Conservation (phyloP, 106 monocot genomes). For the Chionographis japonica region DNA sequence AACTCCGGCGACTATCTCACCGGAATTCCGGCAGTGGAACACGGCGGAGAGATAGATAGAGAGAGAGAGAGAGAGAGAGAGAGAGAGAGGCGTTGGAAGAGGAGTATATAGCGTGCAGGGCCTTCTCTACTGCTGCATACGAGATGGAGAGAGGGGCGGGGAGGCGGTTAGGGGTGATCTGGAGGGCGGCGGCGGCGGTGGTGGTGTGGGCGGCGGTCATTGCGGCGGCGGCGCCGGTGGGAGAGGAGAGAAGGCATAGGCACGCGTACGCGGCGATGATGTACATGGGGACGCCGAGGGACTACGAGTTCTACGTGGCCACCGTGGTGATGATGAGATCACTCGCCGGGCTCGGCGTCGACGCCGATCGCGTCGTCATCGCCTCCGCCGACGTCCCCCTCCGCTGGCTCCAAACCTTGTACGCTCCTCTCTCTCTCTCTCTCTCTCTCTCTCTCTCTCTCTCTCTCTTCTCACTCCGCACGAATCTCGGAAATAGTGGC, state of each 20-base stretch:
- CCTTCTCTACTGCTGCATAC: no score
- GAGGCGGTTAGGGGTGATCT: constrained; percentile 10
- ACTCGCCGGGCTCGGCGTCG: constrained; percentile 38
- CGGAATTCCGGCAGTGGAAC: no score
- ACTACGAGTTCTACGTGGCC: constrained; percentile 88
- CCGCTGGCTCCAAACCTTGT: constrained; percentile 47
- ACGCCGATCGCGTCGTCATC: constrained; percentile 78
- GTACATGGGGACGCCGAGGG: constrained; percentile 89
- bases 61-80: no score
- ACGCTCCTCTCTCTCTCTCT: constrained; percentile 4
- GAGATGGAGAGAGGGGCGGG: background rate
- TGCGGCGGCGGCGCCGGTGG: constrained; percentile 6
- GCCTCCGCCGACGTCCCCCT: constrained; percentile 67
- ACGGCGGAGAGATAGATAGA: no score
- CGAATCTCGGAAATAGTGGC: background rate
- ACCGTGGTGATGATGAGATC: constrained; percentile 67
- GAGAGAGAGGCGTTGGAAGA: no score
- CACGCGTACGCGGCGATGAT: constrained; percentile 80
- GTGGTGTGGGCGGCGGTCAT: constrained; percentile 5
- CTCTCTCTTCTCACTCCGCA: background rate
- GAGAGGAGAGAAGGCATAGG: constrained; percentile 11
- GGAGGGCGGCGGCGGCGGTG: constrained; percentile 3
- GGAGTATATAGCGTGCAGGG: no score
- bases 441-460: background rate
- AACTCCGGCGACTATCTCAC: no score